Percentiles rank a stretch among this genome's conserved stretches.
These are phyloP conservation scores for Bryoglossum gracile DNA, from an alignment of 495 filamentous ascomycete species.

Conservation along the genomic window DNA sequence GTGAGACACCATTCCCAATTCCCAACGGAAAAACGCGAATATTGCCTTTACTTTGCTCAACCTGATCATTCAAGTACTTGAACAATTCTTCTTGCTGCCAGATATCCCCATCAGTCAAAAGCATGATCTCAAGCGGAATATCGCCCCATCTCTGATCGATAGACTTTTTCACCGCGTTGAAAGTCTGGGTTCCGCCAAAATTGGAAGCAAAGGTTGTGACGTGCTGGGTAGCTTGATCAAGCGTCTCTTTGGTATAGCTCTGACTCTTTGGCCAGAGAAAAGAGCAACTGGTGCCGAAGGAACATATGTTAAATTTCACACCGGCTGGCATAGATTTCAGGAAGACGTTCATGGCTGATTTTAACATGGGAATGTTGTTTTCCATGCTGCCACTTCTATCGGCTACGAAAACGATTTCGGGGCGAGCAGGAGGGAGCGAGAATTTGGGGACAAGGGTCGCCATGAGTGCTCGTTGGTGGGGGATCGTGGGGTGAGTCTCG, in stretches of 20 bases:
- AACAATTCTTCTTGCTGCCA: slow-evolving; percentile 52
- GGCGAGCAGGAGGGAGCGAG: slow-evolving; percentile 40
- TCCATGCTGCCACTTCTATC: slow-evolving; percentile 65
- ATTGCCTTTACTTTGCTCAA: slow-evolving; percentile 37
- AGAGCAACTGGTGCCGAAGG: slow-evolving; percentile 47
- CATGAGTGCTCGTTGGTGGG: slow-evolving; percentile 58
- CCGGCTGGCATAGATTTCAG: slow-evolving; percentile 62
- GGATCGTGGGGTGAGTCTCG: slow-evolving; percentile 53
- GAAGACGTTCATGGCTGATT: slow-evolving; percentile 55
- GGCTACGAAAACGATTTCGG: slow-evolving; percentile 65
- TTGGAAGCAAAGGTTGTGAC: slow-evolving; percentile 41
- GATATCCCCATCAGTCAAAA: slow-evolving; percentile 68
- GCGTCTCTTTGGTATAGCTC: slow-evolving; percentile 42
- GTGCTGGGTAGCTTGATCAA: slow-evolving; percentile 44
- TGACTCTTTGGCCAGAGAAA: slow-evolving; percentile 55
- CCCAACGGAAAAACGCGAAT: slow-evolving; percentile 61
- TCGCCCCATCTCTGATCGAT: slow-evolving; percentile 44
- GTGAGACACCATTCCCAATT: slow-evolving; percentile 53
- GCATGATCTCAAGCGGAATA: slow-evolving; percentile 53
- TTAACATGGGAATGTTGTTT: slow-evolving; percentile 41
- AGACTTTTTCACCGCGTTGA: slow-evolving; percentile 42
- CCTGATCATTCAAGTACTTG: slow-evolving; percentile 42
- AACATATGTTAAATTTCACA: slow-evolving; percentile 68
- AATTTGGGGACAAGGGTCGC: slow-evolving; percentile 61
- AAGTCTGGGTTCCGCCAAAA: slow-evolving; percentile 66